Evolutionary conservation across 2,329 filamentous ascomycete species (phyloP), one percentile per base, ranked within the genome.

Genomic region (Colletotrichum sp.): DNA sequence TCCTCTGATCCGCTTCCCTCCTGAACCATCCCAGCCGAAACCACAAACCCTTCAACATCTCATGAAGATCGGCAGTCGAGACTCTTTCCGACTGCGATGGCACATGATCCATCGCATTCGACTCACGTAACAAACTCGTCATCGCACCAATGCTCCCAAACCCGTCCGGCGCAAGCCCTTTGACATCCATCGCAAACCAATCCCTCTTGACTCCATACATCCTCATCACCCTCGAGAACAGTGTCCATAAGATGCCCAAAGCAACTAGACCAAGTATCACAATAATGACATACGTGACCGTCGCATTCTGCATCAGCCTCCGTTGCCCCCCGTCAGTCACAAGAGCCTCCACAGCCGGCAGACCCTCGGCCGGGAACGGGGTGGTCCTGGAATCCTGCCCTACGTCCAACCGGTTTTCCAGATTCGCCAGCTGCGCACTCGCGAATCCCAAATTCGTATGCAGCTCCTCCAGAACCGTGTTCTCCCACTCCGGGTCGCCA

Each of bases 21-120:
- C 30, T 24, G 59, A 74, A 74, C 67, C 71, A 74, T 4, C 71
- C 67, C 21, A 74, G 13, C 15, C 44, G 30, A 34, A 74, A 74
- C 16, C 21, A 28, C 30, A 74, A 10, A 5, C 44, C 57, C 9
- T 24, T 15, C 6, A 74, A 8, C 39, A 39, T 39, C 18, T 49
- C 67, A 18, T 65, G 67, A 2, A 74, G 24, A 24, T 74, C 59
- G 12, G 15, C 16, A 3, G 59, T 18, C 0, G 66, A 39, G 4
- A 65, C 15, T 24, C 32, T 6, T 26, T n/a, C 18, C 7, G 66
- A 30, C 15, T 21, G 24, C 16, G 55, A 30, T 0, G 59, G 71
- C 4, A 71, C 2, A 16, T 65, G 10, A 7, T 30, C 34, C 26
- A 34, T 13, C 4, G 44, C 32, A 32, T 74, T 74, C 5, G 66